Base-by-base conservation (phyloP, 345 rosid genomes). In the Bruguiera gymnorhiza region DNA sequence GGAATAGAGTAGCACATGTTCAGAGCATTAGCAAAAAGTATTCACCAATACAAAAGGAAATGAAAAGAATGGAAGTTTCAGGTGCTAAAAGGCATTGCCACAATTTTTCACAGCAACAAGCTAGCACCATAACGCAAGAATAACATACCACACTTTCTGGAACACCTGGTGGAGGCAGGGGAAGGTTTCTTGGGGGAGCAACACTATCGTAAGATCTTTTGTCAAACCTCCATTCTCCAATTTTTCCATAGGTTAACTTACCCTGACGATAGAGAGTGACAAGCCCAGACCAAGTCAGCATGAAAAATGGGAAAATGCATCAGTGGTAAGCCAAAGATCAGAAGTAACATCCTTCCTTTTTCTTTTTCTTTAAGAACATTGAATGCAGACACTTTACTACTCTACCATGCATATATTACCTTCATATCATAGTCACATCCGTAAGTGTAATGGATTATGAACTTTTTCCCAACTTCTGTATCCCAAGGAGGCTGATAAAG, bases 171-270 rank as follows among this genome's bases (percentile, higher is more conserved):
- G 99, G 99, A 68, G 99, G 99, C 79, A 95, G 66, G 48, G 99
- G 75, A 60, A 95, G 99, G 79, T 92, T 95, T 80, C 76, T 87
- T 1, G 94, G 96, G 8, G 98, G 97, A 51, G 89, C 76, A 43
- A 54, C 79, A 10, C 8, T 63, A 57, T 72, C 87, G 43, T 79
- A 90, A 4, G 99, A 90, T 82, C 99, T 85, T 81, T 95, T 95
- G 78, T 92, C 97, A 6, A 95, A 95, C 79, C 97, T 84, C 99
- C 99, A 95, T 81, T 90, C 94, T 59, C 99, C 99, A 34, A 87
- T 80, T 82, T 82, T 95, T 54, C 99, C 99, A 79, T 95, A 90
- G 24, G 94, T 95, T 72, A 85, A 75, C 64, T 83, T 77, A 72
- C 98, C 98, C 99, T 89, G 82, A 67, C 76, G 72, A 53, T 6